Conservation (phyloP, 176 grass and related monocot genomes). For the Aechmea fasciata region DNA sequence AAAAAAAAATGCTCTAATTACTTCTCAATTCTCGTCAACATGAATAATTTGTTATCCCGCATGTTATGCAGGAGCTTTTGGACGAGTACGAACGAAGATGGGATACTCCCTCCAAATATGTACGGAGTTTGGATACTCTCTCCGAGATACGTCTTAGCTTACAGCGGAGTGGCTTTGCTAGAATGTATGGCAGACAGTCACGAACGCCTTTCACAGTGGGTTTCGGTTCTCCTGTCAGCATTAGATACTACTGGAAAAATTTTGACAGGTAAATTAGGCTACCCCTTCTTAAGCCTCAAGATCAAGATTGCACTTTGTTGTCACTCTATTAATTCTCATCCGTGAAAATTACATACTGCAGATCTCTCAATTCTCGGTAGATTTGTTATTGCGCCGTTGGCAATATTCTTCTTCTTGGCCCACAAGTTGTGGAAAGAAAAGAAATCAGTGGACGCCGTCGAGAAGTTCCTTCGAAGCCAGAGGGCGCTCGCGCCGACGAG, state of each 20-base stretch:
- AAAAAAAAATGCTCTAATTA: no score
- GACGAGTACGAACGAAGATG: neutral
- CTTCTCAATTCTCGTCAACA: no score
- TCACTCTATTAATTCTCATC: neutral
- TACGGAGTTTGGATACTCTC: neutral
- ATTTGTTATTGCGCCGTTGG: slow-evolving; percentile 3
- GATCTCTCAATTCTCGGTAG: slow-evolving; percentile 13
- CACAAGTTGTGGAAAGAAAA: slow-evolving; percentile 32
- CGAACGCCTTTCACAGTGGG: neutral
- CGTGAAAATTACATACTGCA: neutral
- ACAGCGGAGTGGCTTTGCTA: no score
- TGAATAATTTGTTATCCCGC: neutral
- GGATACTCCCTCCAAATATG: neutral
- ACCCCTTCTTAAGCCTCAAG: neutral
- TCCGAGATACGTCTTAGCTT: neutral
- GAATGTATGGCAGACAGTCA: neutral
- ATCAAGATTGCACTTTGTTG: neutral
- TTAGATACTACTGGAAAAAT: neutral
- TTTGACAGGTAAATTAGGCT: neutral
- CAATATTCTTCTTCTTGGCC: slow-evolving; percentile 16
- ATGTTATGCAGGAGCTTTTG: neutral
- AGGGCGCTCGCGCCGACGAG: slow-evolving; percentile 12
- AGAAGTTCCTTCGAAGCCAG: slow-evolving; percentile 34
- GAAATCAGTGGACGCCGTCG: slow-evolving; percentile 14
- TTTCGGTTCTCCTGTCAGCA: neutral